These are phyloP conservation scores for Neurospora sp. DNA, from an alignment of 495 filamentous ascomycete genomes.

Conservation along the genomic window DNA sequence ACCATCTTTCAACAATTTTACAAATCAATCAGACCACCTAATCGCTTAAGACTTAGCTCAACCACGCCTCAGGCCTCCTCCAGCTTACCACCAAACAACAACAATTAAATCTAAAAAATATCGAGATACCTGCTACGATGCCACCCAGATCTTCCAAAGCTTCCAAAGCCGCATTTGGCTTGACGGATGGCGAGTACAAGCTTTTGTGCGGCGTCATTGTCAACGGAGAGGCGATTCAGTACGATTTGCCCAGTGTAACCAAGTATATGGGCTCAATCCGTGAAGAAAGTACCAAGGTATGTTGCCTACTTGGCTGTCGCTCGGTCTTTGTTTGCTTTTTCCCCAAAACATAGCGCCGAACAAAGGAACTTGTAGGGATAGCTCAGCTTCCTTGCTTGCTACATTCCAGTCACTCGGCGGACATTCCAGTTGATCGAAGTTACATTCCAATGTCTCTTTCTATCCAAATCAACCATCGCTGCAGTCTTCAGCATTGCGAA, in stretches of 20 bases:
- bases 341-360: neutral
- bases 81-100: neutral
- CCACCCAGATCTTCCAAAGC: neutral
- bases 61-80: neutral
- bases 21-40: neutral
- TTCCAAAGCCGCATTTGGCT: neutral
- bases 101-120: neutral
- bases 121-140: neutral
- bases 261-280: neutral
- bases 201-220: neutral
- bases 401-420: neutral
- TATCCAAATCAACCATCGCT: neutral
- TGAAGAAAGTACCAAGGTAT: neutral
- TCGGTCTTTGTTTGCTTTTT: neutral
- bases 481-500: neutral
- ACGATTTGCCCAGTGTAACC: neutral
- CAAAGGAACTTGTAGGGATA: neutral
- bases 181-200: neutral
- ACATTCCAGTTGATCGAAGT: neutral
- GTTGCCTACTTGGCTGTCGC: neutral
- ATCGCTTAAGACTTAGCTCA: neutral
- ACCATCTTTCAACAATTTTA: neutral
- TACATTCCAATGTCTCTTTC: neutral
- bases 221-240: neutral
- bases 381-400: neutral